Evolutionary conservation across 2,329 filamentous ascomycete genomes (phyloP), one percentile per base, ranked within the genome.

Genomic region (Neopestalotiopsis clavispora): DNA sequence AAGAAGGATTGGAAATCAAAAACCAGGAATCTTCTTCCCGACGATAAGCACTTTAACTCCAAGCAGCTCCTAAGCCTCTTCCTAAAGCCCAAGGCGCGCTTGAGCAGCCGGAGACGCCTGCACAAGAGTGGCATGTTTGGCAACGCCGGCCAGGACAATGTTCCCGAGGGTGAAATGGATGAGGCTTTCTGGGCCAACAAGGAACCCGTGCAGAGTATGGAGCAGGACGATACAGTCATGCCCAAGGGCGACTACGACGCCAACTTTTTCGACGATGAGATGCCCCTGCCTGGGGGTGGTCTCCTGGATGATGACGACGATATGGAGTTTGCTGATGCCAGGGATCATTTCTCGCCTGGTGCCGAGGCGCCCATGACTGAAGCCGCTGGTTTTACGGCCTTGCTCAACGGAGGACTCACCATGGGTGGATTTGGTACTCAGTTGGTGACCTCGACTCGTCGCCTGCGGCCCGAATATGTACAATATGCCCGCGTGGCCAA

Each of bases 11-110:
- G 95, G 94, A 96, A 94, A 79, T 96, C 94, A 52, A 97, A 97
- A 80, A 94, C 92, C 1, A 89, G 94, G 63, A 97, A 99, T 78
- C 87, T 99, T 3, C 89, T 99, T 4, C 95, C 97, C 2, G 96
- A 99, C 76, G 96, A 99, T 82, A 98, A 98, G 81, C 95, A 98
- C 79, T 98, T 99, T 84, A 97, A 95, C 83, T 98, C 95, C 9
- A 93, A 92, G 77, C 94, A 97, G 72, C 85, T 99, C 0, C 85
- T 98, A 6, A 92, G 90, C 65, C 87, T 99, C 1, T 99, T 98
- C 86, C 86, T 98, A 34, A 99, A 99, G 80, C 96, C 96, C 34
- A 97, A 95, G 79, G 94, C 95, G 12, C 91, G 92, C 57, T 88
- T 98, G 80, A 90, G 92, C 59, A 89, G 90, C 68, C 88, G 90